phyloP scores from a whole-genome alignment of 176 grass and related monocot species.

The Paspalum vaginatum region DNA sequence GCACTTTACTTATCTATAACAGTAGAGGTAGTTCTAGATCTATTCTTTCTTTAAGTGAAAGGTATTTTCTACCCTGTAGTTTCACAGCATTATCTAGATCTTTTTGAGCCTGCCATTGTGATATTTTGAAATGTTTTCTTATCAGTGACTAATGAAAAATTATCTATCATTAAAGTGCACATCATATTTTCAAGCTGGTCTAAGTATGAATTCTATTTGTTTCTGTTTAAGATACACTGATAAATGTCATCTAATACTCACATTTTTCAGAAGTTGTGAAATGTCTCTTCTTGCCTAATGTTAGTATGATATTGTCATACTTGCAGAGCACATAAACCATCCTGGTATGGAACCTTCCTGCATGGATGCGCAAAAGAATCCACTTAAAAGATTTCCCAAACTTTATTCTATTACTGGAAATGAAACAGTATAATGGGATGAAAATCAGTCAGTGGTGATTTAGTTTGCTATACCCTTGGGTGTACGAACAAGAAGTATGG shows the following conservation, averaged over 20 bases:
- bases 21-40: neutral
- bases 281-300: slow-evolving; percentile 51
- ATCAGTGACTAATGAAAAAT: neutral
- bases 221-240: neutral
- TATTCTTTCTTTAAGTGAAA: neutral
- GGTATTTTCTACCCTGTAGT: neutral
- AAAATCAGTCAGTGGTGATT: neutral
- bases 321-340: slow-evolving; percentile 45
- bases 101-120: neutral
- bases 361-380: slow-evolving; percentile 21
- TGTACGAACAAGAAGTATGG: slow-evolving; percentile 40
- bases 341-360: slow-evolving; percentile 58
- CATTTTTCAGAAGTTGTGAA: slow-evolving; percentile 59
- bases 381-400: neutral
- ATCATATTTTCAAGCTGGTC: neutral
- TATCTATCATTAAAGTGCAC: neutral
- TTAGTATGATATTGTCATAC: slow-evolving; percentile 47
- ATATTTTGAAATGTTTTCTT: neutral
- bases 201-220: neutral
- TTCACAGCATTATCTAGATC: neutral
- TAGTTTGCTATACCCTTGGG: slow-evolving; percentile 44
- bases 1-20: neutral
- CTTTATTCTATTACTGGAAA: slow-evolving; percentile 21
- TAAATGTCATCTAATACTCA: slow-evolving; percentile 34
- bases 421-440: neutral